Evolutionary conservation across 192 early-diverging fungal genomes (phyloP).

Genomic region (Irineochytrium annulatum): DNA sequence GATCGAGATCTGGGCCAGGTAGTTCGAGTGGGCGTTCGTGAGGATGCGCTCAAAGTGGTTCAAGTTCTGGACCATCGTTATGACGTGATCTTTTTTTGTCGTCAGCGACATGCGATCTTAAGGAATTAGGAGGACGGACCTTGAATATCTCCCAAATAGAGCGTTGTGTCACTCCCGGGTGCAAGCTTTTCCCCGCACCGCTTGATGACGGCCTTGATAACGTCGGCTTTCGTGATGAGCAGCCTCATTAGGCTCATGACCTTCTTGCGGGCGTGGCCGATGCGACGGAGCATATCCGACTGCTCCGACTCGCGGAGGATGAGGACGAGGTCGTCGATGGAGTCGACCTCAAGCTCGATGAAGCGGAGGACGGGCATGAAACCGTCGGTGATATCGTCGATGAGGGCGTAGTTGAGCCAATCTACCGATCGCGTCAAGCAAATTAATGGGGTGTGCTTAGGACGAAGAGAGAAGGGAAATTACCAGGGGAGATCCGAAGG

Average conservation of each 20-base stretch:
- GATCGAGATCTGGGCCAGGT: constrained; percentile 75
- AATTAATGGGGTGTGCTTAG: not conserved
- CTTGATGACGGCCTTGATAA: constrained; percentile 65
- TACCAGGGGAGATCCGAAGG: constrained; percentile 78
- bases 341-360: constrained; percentile 93
- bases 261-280: constrained; percentile 67
- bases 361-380: constrained; percentile 80
- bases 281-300: constrained; percentile 68
- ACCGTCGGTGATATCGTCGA: constrained; percentile 93
- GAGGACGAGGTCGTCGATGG: constrained; percentile 91
- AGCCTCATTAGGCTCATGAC: constrained; percentile 67
- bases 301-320: constrained; percentile 85
- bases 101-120: not conserved
- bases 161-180: constrained; percentile 39
- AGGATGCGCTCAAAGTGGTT: constrained; percentile 73
- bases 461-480: constrained; percentile 31
- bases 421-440: constrained; percentile 50
- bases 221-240: constrained; percentile 64
- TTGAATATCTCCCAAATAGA: constrained; percentile 63
- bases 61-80: constrained; percentile 63
- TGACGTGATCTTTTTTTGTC: constrained; percentile 62
- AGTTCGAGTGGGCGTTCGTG: constrained; percentile 71
- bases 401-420: constrained; percentile 94
- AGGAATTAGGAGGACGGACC: constrained; percentile 8
- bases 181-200: constrained; percentile 44